These are phyloP conservation scores for Crithidia brevicula DNA, from an alignment of 208 protist species.

Conservation along the genomic window DNA sequence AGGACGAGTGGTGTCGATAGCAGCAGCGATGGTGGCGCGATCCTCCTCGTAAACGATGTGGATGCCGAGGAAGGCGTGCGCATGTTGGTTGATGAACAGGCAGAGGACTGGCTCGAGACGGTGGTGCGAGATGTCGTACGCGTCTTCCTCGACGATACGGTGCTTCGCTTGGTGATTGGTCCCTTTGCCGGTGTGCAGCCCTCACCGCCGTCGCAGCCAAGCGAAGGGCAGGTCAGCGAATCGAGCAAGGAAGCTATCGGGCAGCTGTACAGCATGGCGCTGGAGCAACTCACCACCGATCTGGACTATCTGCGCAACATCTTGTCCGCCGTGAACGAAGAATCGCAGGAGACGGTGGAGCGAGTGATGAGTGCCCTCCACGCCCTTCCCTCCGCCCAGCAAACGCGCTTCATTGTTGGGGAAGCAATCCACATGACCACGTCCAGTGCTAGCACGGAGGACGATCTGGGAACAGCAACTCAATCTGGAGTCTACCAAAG, in stretches of 20 bases:
- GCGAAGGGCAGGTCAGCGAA: background rate
- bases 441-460: background rate
- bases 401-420: slow-evolving; percentile 11
- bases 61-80: slow-evolving; percentile 34
- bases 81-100: slow-evolving; percentile 60
- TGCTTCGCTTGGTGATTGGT: slow-evolving; percentile 49
- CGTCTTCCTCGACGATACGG: slow-evolving; percentile 58
- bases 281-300: slow-evolving; percentile 72
- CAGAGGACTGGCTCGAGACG: slow-evolving; percentile 64
- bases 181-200: slow-evolving; percentile 16
- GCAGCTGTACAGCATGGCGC: slow-evolving; percentile 33
- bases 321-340: slow-evolving; percentile 77
- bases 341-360: slow-evolving; percentile 60
- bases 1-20: too few species aligned
- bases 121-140: slow-evolving; percentile 58
- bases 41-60: background rate
- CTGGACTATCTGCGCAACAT: slow-evolving; percentile 79
- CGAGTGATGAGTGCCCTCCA: slow-evolving; percentile 41
- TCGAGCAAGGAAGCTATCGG: background rate
- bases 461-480: background rate
- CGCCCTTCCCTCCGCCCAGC: slow-evolving; percentile 27
- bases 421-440: slow-evolving; percentile 11
- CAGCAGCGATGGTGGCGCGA: background rate
- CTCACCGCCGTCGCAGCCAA: background rate
- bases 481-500: background rate